Evolutionary conservation across 805 yeast genomes (phyloP), one percentile per base, ranked within the genome.

Genomic region (Teunomyces aglyptinius): DNA sequence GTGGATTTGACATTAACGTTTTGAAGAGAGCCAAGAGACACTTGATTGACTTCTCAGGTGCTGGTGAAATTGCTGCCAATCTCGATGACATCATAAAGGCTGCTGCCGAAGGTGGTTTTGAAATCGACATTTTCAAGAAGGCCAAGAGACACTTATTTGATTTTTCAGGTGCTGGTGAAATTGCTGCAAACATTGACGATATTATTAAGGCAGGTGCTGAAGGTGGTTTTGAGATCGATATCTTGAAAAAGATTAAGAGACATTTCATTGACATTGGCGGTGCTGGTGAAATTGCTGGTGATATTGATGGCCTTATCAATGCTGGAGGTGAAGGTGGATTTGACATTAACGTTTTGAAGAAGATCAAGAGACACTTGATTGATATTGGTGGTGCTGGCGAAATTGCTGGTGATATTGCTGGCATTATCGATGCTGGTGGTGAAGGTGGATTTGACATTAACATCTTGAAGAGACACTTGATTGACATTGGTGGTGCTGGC

Each of bases 11-110:
- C 6, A 24, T 46, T 13, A 5, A 8, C 8, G 6, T 29, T 10
- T 29, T 29, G 18, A 18, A 26, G 27, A 32, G 35, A 26, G 19
- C 39, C 16, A 57, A 58, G 42, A 55, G 47, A 44, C 49, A 55
- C 46, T 35, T 35, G 16, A 12, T 35, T 20, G 12, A 20, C 27
- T 19, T 54, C 27, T 51, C 32, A 40, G 59, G 51, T 31, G 52
- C 46, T 19, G 45, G 36, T 29, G 41, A 27, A 13, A 42, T 42
- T 24, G 49, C 38, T 13, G 53, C 49, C 24, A 50, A 48, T 24
- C 33, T 49, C 22, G 49, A 33, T 11, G 40, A 15, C 31, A 35
- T 41, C 24, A 38, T 44, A 11, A 19, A 28, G 6, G 55, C 47
- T 7, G 33, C 43, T 28, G 44, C 39, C 5, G 50, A 49, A 38